Evolutionary conservation across 495 filamentous ascomycete genomes (phyloP).

Genomic region (Podospora tetraspora): DNA sequence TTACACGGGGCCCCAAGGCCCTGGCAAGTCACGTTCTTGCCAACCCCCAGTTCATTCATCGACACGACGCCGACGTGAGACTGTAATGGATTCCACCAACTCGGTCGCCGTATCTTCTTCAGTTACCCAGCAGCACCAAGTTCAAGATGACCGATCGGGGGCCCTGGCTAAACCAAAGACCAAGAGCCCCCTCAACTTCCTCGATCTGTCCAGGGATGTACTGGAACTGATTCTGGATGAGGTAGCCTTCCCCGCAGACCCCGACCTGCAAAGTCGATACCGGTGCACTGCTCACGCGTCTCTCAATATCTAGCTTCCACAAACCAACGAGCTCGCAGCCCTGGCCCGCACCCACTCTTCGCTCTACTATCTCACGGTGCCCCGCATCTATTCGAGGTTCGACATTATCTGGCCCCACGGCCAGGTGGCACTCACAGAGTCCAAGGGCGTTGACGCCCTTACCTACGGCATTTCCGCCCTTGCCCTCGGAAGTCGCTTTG

Average conservation of each 20-base stretch:
- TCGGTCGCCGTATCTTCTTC: background rate
- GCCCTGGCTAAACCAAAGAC: slow-evolving; percentile 38
- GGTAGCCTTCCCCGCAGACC: slow-evolving; percentile 42
- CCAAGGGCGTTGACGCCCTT: slow-evolving; percentile 79
- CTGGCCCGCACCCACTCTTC: slow-evolving; percentile 78
- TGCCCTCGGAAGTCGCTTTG: slow-evolving; percentile 71
- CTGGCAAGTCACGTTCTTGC: background rate
- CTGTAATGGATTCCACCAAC: slow-evolving; percentile 9
- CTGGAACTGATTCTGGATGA: slow-evolving; percentile 85
- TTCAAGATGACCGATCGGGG: slow-evolving; percentile 17
- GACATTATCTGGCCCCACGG: slow-evolving; percentile 92
- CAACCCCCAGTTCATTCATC: background rate
- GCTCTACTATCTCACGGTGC: slow-evolving; percentile 75
- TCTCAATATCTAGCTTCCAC: slow-evolving; percentile 58
- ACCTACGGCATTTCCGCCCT: slow-evolving; percentile 87
- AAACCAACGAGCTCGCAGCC: slow-evolving; percentile 82
- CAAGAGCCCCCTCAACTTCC: slow-evolving; percentile 45
- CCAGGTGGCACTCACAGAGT: slow-evolving; percentile 55
- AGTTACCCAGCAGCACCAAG: slow-evolving; percentile 3
- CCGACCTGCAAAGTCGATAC: background rate
- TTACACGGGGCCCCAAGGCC: background rate
- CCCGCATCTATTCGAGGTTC: slow-evolving; percentile 86
- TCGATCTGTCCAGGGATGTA: slow-evolving; percentile 84
- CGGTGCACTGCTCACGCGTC: background rate
- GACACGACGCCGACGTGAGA: background rate